These are phyloP conservation scores for Candida frijolesensis DNA, from an alignment of 1,139 yeast genomes.

Conservation along the genomic window DNA sequence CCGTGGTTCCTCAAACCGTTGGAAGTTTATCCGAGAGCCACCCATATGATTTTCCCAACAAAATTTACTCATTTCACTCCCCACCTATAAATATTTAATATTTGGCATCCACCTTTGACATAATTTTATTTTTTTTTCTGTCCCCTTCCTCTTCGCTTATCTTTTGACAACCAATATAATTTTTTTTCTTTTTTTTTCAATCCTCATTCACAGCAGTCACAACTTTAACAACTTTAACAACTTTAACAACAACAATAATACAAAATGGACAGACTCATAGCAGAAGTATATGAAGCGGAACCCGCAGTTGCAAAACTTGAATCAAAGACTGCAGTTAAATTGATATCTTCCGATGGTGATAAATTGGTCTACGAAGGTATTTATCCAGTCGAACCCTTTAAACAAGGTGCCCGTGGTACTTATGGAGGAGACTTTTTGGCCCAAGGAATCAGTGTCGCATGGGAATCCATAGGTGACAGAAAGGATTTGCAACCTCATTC, in stretches of 20 bases:
- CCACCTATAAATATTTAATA: neutral
- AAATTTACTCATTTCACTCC: neutral
- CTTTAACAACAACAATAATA: neutral
- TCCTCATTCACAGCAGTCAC: neutral
- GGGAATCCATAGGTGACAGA: conserved; percentile 31
- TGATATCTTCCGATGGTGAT: conserved; percentile 10
- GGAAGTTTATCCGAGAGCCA: neutral
- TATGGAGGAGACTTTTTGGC: conserved; percentile 45
- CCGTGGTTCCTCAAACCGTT: neutral
- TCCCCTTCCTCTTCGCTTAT: neutral
- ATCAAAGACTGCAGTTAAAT: conserved; percentile 11
- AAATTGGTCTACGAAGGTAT: conserved; percentile 27
- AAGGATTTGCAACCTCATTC: conserved; percentile 40
- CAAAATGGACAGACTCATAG: conserved; percentile 13
- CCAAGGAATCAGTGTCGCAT: conserved; percentile 40
- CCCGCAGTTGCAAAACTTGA: conserved; percentile 17
- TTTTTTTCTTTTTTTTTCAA: too few relatives aligned
- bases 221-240: neutral
- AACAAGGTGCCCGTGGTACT: conserved; percentile 35
- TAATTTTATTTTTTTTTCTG: neutral
- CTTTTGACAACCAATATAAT: neutral
- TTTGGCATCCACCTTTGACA: neutral
- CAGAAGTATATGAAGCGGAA: conserved; percentile 14
- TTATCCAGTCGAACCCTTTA: conserved; percentile 39
- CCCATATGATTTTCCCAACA: neutral